Evolutionary conservation across 2,329 filamentous ascomycete species (phyloP), one percentile per base, ranked within the genome.

Genomic region (Scedosporium dehoogii): DNA sequence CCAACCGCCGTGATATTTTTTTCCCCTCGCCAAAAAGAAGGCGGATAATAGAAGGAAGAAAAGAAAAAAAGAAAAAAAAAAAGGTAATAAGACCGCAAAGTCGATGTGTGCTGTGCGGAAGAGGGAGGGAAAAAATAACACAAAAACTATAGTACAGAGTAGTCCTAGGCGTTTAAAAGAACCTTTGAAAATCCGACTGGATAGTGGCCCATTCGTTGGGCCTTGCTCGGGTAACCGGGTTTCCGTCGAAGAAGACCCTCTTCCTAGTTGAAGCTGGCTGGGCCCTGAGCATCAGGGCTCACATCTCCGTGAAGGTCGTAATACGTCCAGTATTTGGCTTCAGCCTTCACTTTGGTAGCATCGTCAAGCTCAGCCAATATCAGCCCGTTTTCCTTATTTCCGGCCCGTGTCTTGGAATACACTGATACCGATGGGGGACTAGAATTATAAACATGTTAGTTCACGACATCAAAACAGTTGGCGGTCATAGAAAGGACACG

Each of bases 301-400:
- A 78, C 74, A 57, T 82, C 81, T 44, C 67, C 69, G 60, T 82
- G 78, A 33, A 79, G 75, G 67, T 85, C 77, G 66, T 82, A 85
- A 67, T 80, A 85, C 64, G 73, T 79, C 62, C 76, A 73, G 68
- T 80, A 81, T 59, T 73, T 71, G 61, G 77, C 73, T 68, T 85
- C 82, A 3, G 83, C 82, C 70, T 79, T 82, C 27, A 71, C 71
- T 64, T 75, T 75, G 44, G 78, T 80, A 0, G 73, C 73, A 23
- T 82, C 81, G 65, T 85, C 83, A 58, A 85, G 70, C 60, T 81
- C 80, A 2, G 72, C 72, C 9, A 69, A 66, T 0, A 71, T 65
- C 18, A 70, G 69, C 3, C 77, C 79, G 58, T 81, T 79, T 64
- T 83, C 80, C 68, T 82, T 82, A 48, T 71, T 67, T 23, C 67